These are phyloP conservation scores for Juncus inflexus DNA, from an alignment of 176 grass and related monocot genomes.

Conservation along the genomic window DNA sequence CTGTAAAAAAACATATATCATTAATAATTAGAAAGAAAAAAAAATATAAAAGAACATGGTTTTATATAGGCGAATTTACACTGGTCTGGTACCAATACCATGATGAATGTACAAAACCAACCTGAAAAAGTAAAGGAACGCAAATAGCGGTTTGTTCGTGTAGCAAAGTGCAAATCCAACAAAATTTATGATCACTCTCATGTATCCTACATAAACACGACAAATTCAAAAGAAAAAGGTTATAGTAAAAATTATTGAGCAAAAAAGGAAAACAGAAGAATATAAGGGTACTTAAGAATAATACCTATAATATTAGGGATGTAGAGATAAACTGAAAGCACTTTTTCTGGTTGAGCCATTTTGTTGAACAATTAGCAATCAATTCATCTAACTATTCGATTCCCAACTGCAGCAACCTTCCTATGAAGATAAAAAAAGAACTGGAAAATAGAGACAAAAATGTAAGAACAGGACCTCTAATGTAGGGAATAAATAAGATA, in stretches of 20 bases:
- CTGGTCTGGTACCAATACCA: not conserved
- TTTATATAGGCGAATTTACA: not conserved
- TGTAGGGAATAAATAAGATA: too few species aligned
- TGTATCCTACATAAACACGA: slow-evolving; percentile 45
- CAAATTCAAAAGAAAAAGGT: slow-evolving; percentile 3
- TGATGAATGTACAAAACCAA: slow-evolving; percentile 15
- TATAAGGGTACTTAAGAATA: not conserved
- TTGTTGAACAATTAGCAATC: slow-evolving; percentile 6
- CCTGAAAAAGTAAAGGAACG: slow-evolving; percentile 88
- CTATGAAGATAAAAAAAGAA: too few species aligned
- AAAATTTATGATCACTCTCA: slow-evolving; percentile 87
- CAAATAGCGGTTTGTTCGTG: slow-evolving; percentile 63
- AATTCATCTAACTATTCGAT: slow-evolving; percentile 8
- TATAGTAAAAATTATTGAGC: not conserved
- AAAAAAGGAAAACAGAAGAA: slow-evolving; percentile 2
- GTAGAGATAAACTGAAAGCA: slow-evolving; percentile 69
- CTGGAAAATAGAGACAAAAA: too few species aligned
- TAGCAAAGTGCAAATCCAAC: slow-evolving; percentile 73
- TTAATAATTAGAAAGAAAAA: not conserved
- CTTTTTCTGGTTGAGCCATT: slow-evolving; percentile 38
- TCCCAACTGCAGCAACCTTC: not conserved
- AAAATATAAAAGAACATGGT: not conserved
- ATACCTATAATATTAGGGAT: slow-evolving; percentile 80
- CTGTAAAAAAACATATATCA: slow-evolving; percentile 19
- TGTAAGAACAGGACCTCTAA: too few species aligned